Conservation (phyloP, 192 early-diverging fungal species). For the Thoreauomyces humboldtii region DNA sequence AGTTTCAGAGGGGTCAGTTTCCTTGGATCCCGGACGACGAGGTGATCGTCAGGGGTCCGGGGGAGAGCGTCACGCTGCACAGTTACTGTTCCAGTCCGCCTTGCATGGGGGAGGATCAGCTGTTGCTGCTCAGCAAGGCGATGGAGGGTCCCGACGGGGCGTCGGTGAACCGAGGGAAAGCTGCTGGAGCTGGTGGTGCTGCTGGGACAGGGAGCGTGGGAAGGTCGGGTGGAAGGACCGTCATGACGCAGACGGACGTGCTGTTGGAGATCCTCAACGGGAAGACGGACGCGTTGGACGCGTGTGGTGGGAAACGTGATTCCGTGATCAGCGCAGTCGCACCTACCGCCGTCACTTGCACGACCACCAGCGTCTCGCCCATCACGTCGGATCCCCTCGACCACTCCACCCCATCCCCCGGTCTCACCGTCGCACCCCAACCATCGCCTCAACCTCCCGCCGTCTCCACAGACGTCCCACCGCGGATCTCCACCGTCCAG, state of each 20-base stretch:
- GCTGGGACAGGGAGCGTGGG: too few relatives aligned
- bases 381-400: background rate
- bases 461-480: background rate
- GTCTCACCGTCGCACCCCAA: too few relatives aligned
- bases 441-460: too few relatives aligned
- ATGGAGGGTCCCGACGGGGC: constrained; percentile 24
- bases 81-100: constrained; percentile 31
- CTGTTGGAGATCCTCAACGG: background rate
- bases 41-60: background rate
- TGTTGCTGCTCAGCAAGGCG: constrained; percentile 17
- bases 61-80: constrained; percentile 19
- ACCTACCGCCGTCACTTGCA: background rate
- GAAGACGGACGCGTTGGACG: too few relatives aligned
- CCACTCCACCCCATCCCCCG: too few relatives aligned
- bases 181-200: background rate
- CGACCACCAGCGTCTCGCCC: background rate
- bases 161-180: background rate
- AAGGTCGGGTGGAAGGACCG: background rate
- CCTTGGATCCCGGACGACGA: constrained; percentile 28
- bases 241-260: background rate
- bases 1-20: constrained; percentile 24
- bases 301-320: too few relatives aligned
- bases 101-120: constrained; percentile 26
- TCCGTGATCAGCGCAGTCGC: too few relatives aligned
- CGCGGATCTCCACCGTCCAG: background rate